phyloP scores from a whole-genome alignment of 2,329 filamentous ascomycete species.

The Bipolaris sorokiniana region DNA sequence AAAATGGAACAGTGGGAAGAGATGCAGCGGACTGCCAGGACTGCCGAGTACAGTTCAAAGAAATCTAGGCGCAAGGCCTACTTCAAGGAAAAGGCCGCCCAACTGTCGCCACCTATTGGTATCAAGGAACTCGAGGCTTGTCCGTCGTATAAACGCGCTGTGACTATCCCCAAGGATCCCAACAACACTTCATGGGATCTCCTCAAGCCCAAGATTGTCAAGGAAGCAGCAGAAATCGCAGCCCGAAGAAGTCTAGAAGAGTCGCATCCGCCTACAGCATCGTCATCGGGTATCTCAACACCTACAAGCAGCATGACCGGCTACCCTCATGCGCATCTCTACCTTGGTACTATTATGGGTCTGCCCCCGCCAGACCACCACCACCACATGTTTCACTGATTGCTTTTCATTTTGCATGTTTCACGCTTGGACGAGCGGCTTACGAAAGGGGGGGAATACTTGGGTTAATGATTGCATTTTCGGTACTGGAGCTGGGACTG shows the following conservation, averaged over 20 bases:
- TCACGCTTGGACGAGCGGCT: constrained; percentile 4
- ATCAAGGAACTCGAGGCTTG: constrained; percentile 46
- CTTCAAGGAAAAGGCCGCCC: constrained; percentile 47
- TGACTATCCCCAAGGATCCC: constrained; percentile 49
- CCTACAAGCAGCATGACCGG: constrained; percentile 22
- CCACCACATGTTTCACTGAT: constrained; percentile 17
- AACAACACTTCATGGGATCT: constrained; percentile 46
- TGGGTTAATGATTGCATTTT: constrained; percentile 21
- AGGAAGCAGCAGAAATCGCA: constrained; percentile 37
- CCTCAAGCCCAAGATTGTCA: constrained; percentile 46
- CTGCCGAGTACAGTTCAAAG: constrained; percentile 39
- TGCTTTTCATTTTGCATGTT: constrained; percentile 11
- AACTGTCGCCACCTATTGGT: constrained; percentile 48
- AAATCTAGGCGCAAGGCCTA: constrained; percentile 44
- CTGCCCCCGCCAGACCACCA: constrained; percentile 10
- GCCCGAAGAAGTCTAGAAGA: constrained; percentile 16
- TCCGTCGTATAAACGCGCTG: constrained; percentile 47
- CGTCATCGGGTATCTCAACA: constrained; percentile 29
- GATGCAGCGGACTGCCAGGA: constrained; percentile 35
- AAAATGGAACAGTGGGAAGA: constrained; percentile 50
- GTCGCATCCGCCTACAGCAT: constrained; percentile 18
- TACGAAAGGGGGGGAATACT: constrained; percentile 4
- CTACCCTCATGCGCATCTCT: constrained; percentile 20
- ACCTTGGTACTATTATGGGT: constrained; percentile 15
- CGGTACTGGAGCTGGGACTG: constrained; percentile 13